These are phyloP conservation scores for Penicillium corylophilum DNA, from an alignment of 2,329 filamentous ascomycete species.

Conservation along the genomic window DNA sequence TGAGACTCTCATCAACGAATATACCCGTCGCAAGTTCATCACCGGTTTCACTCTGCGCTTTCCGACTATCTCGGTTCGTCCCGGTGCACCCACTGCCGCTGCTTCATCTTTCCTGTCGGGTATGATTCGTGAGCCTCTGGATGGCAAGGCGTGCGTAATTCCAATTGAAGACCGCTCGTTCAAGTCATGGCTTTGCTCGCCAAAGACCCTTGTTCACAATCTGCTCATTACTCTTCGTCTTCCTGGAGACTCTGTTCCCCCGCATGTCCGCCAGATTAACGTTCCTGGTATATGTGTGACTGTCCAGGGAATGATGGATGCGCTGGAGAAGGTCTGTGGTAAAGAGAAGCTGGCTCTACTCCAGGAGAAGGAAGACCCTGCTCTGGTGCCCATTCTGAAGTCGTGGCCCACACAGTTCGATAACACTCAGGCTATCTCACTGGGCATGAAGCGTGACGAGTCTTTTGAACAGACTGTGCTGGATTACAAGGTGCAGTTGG, in stretches of 20 bases:
- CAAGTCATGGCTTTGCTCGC: conserved; percentile 56
- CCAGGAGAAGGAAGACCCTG: conserved; percentile 52
- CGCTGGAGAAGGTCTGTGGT: conserved; percentile 55
- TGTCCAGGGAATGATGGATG: conserved; percentile 57
- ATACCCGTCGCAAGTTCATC: conserved; percentile 59
- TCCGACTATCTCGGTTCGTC: conserved; percentile 62
- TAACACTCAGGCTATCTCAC: conserved; percentile 49
- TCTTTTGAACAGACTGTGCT: conserved; percentile 56
- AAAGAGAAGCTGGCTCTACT: conserved; percentile 53
- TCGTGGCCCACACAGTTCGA: conserved; percentile 59
- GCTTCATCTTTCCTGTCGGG: conserved; percentile 64
- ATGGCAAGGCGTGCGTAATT: conserved; percentile 55
- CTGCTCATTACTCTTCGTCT: conserved; percentile 51
- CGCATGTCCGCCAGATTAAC: conserved; percentile 55
- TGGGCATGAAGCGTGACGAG: conserved; percentile 55
- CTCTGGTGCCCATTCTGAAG: conserved; percentile 53
- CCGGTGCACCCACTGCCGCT: conserved; percentile 59
- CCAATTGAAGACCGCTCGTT: conserved; percentile 53
- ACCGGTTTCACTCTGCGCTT: conserved; percentile 60
- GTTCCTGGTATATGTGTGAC: conserved; percentile 56
- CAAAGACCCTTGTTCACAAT: conserved; percentile 54
- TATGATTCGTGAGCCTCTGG: conserved; percentile 64
- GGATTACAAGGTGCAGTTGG: conserved; percentile 51
- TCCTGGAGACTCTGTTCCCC: conserved; percentile 40
- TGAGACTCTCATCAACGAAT: conserved; percentile 63